Base-by-base conservation (phyloP, 1,284 basidiomycete genomes). In the Boletus sp. region DNA sequence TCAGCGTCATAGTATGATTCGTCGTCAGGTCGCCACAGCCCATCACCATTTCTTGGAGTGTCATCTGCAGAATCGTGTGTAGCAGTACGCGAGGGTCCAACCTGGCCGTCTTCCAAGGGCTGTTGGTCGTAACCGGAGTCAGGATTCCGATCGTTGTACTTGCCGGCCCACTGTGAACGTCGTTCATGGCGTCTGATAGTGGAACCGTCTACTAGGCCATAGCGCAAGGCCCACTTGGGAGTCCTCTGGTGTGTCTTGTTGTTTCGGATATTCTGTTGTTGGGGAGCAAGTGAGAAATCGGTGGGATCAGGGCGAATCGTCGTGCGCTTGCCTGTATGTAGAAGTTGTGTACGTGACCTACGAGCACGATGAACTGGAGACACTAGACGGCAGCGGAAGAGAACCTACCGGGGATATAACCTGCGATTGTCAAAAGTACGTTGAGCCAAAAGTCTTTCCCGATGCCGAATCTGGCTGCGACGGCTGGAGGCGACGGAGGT, bases 371-470 rank as follows among this genome's bases (percentile, higher is more conserved):
- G 40, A 55, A 46, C 35, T 44, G 48, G 32, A 10, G 39, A 36
- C 19, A 41, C 36, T 13, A 25, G 3, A 50, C 10, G 30, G 10
- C 1, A 14, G 34, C 9, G 20, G 16, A 8, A 34, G 4, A 29
- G 35, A 32, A 16, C 80, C 44, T 53, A 91, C 91, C 90, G 49
- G 89, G 89, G 55, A 92, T 87, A 67, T 92, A 96, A 8, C 95
- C 95, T 64, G 83, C 87, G 50, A 97, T 80, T 26, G 93, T 96
- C 43, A 95, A 70, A 57, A 98, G 62, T 16, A 93, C 68, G 68
- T 99, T 99, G 60, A 98, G 72, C 78, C 89, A 94, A 69, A 98
- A 95, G 69, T 97, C 95, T 36, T 69, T 72, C 5, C 92, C 94
- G 58, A 98, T 82, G 23, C 95, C 95, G 69, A 99, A 99, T 49